Conservation (phyloP, 371 early-diverging fungal species). For the Mucor mucedo region DNA sequence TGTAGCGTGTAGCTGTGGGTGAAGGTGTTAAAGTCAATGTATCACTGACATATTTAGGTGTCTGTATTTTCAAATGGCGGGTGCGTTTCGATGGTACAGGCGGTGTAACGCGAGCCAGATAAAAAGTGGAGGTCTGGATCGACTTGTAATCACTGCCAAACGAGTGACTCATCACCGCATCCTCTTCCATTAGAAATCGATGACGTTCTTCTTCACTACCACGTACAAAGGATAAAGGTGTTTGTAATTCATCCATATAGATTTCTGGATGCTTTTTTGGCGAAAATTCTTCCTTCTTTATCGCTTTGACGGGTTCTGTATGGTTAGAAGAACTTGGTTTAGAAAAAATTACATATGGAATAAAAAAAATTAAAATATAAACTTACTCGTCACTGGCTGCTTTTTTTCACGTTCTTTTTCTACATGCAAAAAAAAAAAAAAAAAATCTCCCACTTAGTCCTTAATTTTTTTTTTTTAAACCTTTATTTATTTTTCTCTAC, state of each 20-base stretch:
- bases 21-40: neutral
- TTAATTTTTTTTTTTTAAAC: too few relatives aligned
- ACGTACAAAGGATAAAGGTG: constrained; percentile 20
- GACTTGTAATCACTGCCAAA: constrained; percentile 11
- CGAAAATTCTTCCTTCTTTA: constrained; percentile 12
- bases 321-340: too few relatives aligned
- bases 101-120: constrained; percentile 9
- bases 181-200: constrained; percentile 12
- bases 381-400: neutral
- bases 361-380: too few relatives aligned
- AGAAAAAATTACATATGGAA: too few relatives aligned
- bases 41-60: neutral
- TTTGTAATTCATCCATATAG: constrained; percentile 27
- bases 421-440: too few relatives aligned
- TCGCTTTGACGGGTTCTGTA: neutral
- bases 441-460: too few relatives aligned
- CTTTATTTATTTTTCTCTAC: too few relatives aligned
- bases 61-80: constrained; percentile 3
- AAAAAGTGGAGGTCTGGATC: constrained; percentile 20
- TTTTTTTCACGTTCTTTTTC: neutral
- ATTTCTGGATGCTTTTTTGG: constrained; percentile 22
- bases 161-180: neutral
- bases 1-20: neutral
- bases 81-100: constrained; percentile 22
- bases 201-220: constrained; percentile 11